A percentile compares a stretch with the other conserved stretches of the same genome.
phyloP scores from a whole-genome alignment of 2,329 filamentous ascomycete species.

The Cladosporium sp. region DNA sequence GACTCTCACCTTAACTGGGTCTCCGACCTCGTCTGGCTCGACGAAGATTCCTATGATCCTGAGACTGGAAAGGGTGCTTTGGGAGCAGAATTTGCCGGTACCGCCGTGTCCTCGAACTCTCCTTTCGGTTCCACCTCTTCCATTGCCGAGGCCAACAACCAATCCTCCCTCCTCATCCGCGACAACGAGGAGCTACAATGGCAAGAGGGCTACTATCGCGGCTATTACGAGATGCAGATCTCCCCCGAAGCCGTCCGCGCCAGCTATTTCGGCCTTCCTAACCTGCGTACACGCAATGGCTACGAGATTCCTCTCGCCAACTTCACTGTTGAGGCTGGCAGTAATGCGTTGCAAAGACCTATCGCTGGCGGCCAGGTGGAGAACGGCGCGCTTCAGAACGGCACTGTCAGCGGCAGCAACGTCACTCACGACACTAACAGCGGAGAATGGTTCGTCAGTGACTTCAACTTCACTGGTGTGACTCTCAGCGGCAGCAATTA shows the following conservation, averaged over 20 bases:
- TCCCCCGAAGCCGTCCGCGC: conserved; percentile 53
- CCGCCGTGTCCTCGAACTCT: conserved; percentile 57
- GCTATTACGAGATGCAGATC: conserved; percentile 63
- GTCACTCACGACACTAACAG: conserved; percentile 23
- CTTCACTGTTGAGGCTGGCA: conserved; percentile 60
- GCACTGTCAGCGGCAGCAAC: conserved; percentile 23
- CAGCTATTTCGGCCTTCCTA: conserved; percentile 59
- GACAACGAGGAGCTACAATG: conserved; percentile 63
- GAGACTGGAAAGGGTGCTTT: conserved; percentile 37
- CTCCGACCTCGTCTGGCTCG: conserved; percentile 39
- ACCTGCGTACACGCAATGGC: conserved; percentile 53
- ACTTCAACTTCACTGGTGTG: conserved; percentile 6
- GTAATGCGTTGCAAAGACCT: conserved; percentile 52
- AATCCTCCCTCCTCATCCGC: conserved; percentile 36
- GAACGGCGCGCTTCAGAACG: conserved; percentile 51
- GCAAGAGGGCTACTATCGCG: conserved; percentile 66
- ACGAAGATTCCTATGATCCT: conserved; percentile 35
- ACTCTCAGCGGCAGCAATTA: neutral
- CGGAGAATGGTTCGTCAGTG: conserved; percentile 19
- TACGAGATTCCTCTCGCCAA: conserved; percentile 63
- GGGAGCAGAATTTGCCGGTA: conserved; percentile 53
- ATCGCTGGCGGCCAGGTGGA: conserved; percentile 48
- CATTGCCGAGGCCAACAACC: conserved; percentile 46
- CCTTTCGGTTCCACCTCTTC: conserved; percentile 53
- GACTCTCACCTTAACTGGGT: conserved; percentile 61